Conservation (phyloP, 2,329 filamentous ascomycete genomes). For the Paradendryphiella salina region DNA sequence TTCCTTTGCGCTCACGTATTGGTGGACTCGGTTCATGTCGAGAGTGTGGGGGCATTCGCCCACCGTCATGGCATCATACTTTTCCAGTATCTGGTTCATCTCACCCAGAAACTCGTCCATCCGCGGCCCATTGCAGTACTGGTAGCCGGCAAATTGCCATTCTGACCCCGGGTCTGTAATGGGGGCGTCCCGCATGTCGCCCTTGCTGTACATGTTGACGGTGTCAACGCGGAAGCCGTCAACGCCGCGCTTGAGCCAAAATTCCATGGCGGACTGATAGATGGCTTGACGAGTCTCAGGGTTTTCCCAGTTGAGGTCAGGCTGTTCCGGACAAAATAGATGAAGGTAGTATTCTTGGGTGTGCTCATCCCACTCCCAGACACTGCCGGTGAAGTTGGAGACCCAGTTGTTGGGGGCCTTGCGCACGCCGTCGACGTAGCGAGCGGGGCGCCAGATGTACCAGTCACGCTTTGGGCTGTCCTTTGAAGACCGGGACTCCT, state of each 20-base stretch:
- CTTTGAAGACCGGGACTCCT: constrained; percentile 57
- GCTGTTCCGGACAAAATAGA: constrained; percentile 74
- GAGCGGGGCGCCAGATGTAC: constrained; percentile 59
- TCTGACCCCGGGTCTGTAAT: constrained; percentile 37
- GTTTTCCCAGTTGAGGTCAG: constrained; percentile 86
- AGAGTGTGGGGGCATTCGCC: constrained; percentile 69
- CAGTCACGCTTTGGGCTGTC: constrained; percentile 58
- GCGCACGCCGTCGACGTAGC: constrained; percentile 59
- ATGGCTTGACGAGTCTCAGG: constrained; percentile 68
- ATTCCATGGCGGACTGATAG: constrained; percentile 69
- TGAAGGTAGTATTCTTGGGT: constrained; percentile 75
- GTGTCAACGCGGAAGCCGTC: constrained; percentile 50
- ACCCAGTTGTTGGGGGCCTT: constrained; percentile 78
- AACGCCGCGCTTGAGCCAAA: constrained; percentile 76
- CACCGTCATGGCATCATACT: constrained; percentile 70
- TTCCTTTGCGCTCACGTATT: constrained; percentile 62
- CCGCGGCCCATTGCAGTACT: constrained; percentile 69
- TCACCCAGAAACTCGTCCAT: constrained; percentile 70
- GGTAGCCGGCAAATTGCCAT: constrained; percentile 46
- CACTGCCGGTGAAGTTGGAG: constrained; percentile 62
- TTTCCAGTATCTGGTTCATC: constrained; percentile 62
- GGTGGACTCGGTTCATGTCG: constrained; percentile 59
- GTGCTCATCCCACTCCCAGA: constrained; percentile 72
- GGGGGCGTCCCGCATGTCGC: constrained; percentile 40
- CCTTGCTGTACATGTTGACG: constrained; percentile 46